A percentile compares a stretch with the other conserved stretches of the same genome.
Evolutionary conservation across 768 basidiomycete species (phyloP).

Genomic region (Asterophora parasitica): DNA sequence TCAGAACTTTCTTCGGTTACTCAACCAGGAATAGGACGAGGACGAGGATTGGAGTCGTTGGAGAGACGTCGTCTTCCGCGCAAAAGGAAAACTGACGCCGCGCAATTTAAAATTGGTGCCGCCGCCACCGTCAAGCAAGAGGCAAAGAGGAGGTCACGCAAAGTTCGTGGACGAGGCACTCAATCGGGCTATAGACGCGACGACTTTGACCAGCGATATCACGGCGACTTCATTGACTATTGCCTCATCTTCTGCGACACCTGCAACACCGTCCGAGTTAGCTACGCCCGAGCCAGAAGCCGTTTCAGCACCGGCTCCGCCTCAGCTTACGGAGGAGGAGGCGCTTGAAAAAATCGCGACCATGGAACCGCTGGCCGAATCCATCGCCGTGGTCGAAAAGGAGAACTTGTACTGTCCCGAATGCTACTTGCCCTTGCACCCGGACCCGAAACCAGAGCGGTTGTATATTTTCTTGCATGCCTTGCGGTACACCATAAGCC

Average conservation of each 20-base stretch:
- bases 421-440: conserved; percentile 89
- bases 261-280: conserved; percentile 11
- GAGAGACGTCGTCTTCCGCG: conserved; percentile 80
- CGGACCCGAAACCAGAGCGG: conserved; percentile 88
- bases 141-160: conserved; percentile 55
- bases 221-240: conserved; percentile 1
- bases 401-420: conserved; percentile 73
- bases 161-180: conserved; percentile 27
- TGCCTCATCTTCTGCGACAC: conserved; percentile 6
- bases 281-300: conserved; percentile 16
- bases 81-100: conserved; percentile 56
- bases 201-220: conserved; percentile 1
- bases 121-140: conserved; percentile 55
- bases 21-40: conserved; percentile 52
- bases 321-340: conserved; percentile 46
- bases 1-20: neutral
- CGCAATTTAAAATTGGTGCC: conserved; percentile 40
- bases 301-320: conserved; percentile 16
- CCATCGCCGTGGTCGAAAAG: conserved; percentile 31
- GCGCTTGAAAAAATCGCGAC: conserved; percentile 37
- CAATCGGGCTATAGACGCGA: conserved; percentile 15
- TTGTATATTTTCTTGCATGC: conserved; percentile 97
- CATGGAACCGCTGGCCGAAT: conserved; percentile 34
- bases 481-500: conserved; percentile 71
- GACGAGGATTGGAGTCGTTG: conserved; percentile 86